These are phyloP conservation scores for Cutaneotrichosporon sp. DNA, from an alignment of 1,284 basidiomycete genomes.

Conservation along the genomic window DNA sequence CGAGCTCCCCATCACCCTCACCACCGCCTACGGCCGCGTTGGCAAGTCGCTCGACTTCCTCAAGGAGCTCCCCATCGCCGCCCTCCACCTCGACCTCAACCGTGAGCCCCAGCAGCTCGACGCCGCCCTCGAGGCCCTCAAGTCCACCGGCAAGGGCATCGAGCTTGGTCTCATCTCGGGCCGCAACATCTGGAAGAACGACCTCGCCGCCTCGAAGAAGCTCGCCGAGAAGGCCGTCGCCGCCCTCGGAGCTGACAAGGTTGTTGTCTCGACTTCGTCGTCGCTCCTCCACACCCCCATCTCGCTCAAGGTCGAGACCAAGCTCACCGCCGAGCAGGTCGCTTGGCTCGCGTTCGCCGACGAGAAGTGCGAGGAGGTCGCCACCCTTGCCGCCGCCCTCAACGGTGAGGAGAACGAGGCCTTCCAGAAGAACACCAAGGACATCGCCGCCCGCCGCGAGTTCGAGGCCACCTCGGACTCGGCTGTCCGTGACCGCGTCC, in stretches of 20 bases:
- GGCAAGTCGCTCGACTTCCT: conserved; percentile 88
- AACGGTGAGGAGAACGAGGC: conserved; percentile 75
- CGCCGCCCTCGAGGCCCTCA: conserved; percentile 77
- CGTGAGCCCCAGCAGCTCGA: conserved; percentile 91
- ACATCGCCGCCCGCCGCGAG: conserved; percentile 92
- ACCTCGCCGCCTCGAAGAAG: conserved; percentile 82
- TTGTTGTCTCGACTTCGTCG: conserved; percentile 93
- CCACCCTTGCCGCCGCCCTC: conserved; percentile 78
- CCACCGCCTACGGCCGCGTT: conserved; percentile 96
- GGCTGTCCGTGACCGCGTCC: conserved; percentile 92
- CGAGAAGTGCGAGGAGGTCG: conserved; percentile 94
- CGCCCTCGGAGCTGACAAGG: conserved; percentile 78
- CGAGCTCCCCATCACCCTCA: conserved; percentile 87
- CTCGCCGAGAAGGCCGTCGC: conserved; percentile 82
- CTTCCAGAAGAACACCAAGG: conserved; percentile 83
- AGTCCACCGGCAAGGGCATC: conserved; percentile 75
- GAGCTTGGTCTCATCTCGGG: conserved; percentile 98
- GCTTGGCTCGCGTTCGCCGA: conserved; percentile 99
- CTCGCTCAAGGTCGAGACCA: conserved; percentile 88
- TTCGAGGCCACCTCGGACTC: conserved; percentile 96
- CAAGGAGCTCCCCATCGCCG: conserved; percentile 89
- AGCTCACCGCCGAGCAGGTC: conserved; percentile 85
- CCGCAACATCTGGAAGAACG: conserved; percentile 99
- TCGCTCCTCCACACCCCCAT: conserved; percentile 98
- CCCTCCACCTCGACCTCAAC: conserved; percentile 96